These are phyloP conservation scores for Saitozyma sp. DNA, from an alignment of 768 basidiomycete genomes.

Conservation along the genomic window DNA sequence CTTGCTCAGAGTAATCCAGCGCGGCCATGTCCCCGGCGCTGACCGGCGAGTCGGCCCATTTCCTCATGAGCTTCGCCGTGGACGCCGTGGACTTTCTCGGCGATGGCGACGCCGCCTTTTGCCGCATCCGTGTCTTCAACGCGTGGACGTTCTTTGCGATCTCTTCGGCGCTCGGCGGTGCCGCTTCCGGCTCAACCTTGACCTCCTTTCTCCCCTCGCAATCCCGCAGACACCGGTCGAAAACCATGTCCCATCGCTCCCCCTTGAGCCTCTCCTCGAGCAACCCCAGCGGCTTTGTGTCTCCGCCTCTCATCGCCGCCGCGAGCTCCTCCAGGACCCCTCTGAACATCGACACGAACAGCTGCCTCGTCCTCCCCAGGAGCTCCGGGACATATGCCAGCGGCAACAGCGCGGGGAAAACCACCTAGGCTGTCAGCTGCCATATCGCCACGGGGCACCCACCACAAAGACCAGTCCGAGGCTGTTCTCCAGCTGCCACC, in stretches of 20 bases:
- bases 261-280: constrained; percentile 33
- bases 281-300: not conserved
- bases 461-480: constrained; percentile 96
- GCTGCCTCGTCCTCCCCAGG: constrained; percentile 70
- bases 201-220: constrained; percentile 11
- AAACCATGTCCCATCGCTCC: constrained; percentile 45
- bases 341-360: constrained; percentile 84
- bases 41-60: constrained; percentile 82
- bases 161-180: constrained; percentile 64
- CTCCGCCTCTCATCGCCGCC: constrained; percentile 16
- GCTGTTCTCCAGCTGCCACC: constrained; percentile 93
- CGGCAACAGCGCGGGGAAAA: constrained; percentile 93
- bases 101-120: constrained; percentile 51
- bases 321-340: constrained; percentile 75
- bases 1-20: constrained; percentile 65
- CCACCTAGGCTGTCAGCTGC: constrained; percentile 62
- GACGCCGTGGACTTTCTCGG: constrained; percentile 30
- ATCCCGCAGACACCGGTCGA: constrained; percentile 43
- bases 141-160: constrained; percentile 91
- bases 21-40: constrained; percentile 88
- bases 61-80: constrained; percentile 73
- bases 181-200: constrained; percentile 28
- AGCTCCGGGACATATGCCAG: constrained; percentile 91
- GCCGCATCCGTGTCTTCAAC: constrained; percentile 78
- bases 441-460: constrained; percentile 1